Conservation (phyloP, 768 basidiomycete genomes). For the Mycena leptocephala region DNA sequence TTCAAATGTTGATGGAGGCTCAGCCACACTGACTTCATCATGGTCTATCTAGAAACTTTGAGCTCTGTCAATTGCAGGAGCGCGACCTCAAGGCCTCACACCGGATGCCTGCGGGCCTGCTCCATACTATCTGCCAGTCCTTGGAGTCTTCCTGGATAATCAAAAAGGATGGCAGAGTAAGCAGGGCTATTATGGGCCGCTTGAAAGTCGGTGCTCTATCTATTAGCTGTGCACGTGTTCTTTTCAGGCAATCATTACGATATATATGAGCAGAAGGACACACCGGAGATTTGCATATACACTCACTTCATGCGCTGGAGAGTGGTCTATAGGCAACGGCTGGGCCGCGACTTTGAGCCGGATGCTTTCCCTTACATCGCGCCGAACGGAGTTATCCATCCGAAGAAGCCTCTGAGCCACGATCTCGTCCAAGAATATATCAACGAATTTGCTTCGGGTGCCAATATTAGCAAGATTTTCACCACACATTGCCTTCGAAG, state of each 20-base stretch:
- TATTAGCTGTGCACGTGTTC: not conserved
- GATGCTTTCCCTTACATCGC: slow-evolving; percentile 53
- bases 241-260: slow-evolving; percentile 51
- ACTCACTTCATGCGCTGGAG: slow-evolving; percentile 46
- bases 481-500: slow-evolving; percentile 56
- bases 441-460: slow-evolving; percentile 42
- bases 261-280: slow-evolving; percentile 52
- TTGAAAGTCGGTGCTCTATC: slow-evolving; percentile 22
- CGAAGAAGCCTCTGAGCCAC: slow-evolving; percentile 43
- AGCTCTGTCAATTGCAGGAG: slow-evolving; percentile 43
- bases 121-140: slow-evolving; percentile 37
- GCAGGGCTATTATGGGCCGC: slow-evolving; percentile 42
- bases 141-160: slow-evolving; percentile 42
- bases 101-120: slow-evolving; percentile 30
- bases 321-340: slow-evolving; percentile 31
- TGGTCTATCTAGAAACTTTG: slow-evolving; percentile 45
- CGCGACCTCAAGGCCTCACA: slow-evolving; percentile 44
- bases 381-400: slow-evolving; percentile 44
- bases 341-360: slow-evolving; percentile 37
- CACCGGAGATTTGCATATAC: slow-evolving; percentile 48
- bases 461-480: slow-evolving; percentile 43
- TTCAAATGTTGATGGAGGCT: too few species aligned
- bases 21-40: not conserved
- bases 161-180: slow-evolving; percentile 50
- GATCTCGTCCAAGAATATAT: slow-evolving; percentile 47